These are phyloP conservation scores for Chytriomyces confervae DNA, from an alignment of 192 early-diverging fungal species.

Conservation along the genomic window DNA sequence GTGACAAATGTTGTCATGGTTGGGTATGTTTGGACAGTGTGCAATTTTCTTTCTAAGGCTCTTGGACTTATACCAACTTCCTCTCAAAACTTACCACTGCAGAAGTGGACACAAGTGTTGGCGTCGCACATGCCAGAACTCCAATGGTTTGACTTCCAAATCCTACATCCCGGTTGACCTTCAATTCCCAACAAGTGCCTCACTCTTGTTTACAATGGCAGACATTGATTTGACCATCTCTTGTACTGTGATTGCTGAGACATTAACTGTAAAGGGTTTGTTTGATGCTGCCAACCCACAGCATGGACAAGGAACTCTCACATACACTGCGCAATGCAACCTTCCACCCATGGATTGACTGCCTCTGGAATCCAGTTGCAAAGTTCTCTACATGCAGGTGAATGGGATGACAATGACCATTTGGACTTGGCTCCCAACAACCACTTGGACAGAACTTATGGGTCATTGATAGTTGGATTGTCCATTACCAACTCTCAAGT, in stretches of 20 bases:
- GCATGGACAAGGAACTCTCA: not conserved
- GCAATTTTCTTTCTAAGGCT: not conserved
- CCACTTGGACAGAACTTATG: not conserved
- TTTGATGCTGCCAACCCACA: not conserved
- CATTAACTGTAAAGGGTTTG: not conserved
- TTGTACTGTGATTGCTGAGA: not conserved
- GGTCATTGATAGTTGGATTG: not conserved
- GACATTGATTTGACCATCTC: not conserved
- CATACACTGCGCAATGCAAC: not conserved
- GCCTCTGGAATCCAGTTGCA: not conserved
- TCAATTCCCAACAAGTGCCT: not conserved
- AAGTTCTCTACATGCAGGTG: not conserved
- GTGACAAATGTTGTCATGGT: not conserved
- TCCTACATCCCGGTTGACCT: not conserved
- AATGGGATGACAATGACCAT: not conserved
- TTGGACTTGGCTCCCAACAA: not conserved
- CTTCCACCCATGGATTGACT: not conserved
- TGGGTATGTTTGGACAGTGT: not conserved
- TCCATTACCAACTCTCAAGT: not conserved
- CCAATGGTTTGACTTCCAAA: not conserved
- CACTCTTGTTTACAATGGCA: not conserved
- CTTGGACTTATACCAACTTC: not conserved
- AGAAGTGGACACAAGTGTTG: not conserved
- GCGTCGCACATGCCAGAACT: not conserved
- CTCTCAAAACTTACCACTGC: not conserved